Conservation (phyloP, 2,329 filamentous ascomycete genomes). For the Chaetoscypha palmicola region DNA sequence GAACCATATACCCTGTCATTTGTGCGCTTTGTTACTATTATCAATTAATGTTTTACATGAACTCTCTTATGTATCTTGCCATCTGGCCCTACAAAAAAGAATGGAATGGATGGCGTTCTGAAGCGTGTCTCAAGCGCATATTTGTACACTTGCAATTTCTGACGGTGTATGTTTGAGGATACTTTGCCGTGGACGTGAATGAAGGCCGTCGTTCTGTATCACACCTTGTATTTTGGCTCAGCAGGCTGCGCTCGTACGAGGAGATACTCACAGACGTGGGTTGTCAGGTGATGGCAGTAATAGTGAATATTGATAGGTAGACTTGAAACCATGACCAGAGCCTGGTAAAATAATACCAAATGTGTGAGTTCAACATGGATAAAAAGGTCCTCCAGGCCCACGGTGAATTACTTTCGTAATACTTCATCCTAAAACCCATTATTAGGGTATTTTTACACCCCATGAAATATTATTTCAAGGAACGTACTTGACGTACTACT, state of each 20-base stretch:
- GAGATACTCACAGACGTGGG: too few relatives aligned
- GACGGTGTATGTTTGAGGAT: too few relatives aligned
- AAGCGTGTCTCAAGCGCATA: slow-evolving; percentile 4
- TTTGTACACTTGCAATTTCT: neutral
- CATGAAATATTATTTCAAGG: too few relatives aligned
- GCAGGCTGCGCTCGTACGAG: slow-evolving; percentile 21
- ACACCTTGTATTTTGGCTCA: slow-evolving; percentile 17
- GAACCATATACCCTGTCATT: slow-evolving; percentile 20
- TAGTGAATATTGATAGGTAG: slow-evolving; percentile 1
- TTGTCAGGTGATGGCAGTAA: neutral
- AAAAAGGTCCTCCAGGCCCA: too few relatives aligned
- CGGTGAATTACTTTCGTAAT: too few relatives aligned
- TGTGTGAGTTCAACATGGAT: too few relatives aligned
- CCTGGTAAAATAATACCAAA: slow-evolving; percentile 1
- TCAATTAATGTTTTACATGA: slow-evolving; percentile 26
- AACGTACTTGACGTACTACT: too few relatives aligned
- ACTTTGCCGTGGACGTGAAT: neutral
- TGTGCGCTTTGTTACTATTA: slow-evolving; percentile 13
- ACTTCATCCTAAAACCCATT: too few relatives aligned
- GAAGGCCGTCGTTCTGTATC: slow-evolving; percentile 3
- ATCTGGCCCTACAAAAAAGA: slow-evolving; percentile 19
- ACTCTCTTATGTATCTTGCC: slow-evolving; percentile 18
- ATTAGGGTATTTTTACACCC: too few relatives aligned
- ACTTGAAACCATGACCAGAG: neutral
- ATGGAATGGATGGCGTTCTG: slow-evolving; percentile 20